These are phyloP conservation scores for Rhynchospora pubera DNA, from an alignment of 176 grass and related monocot genomes.

Conservation along the genomic window DNA sequence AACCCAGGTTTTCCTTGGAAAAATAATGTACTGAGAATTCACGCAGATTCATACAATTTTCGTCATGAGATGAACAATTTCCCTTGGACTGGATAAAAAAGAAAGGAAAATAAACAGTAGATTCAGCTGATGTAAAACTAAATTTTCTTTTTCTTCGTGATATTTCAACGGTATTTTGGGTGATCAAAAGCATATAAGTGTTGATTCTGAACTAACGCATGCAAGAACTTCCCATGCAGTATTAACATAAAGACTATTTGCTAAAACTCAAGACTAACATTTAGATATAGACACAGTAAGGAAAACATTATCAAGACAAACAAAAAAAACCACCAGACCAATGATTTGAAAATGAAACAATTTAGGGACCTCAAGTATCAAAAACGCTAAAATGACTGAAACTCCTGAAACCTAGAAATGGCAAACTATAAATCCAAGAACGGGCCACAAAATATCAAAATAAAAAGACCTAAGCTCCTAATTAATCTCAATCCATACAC, in stretches of 20 bases:
- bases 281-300: not conserved
- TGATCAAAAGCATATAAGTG: too few species aligned
- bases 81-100: not conserved
- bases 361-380: not conserved
- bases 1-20: not conserved
- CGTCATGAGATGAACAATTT: not conserved
- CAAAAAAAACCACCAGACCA: not conserved
- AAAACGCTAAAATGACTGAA: constrained; percentile 20
- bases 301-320: not conserved
- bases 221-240: not conserved
- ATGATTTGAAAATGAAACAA: constrained; percentile 9
- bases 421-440: constrained; percentile 19
- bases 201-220: not conserved
- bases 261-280: not conserved
- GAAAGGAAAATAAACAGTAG: constrained; percentile 3
- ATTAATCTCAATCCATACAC: constrained; percentile 27
- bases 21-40: not conserved
- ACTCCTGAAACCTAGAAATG: constrained; percentile 19
- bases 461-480: constrained; percentile 33
- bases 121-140: not conserved
- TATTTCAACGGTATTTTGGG: not conserved
- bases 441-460: not conserved
- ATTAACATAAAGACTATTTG: not conserved
- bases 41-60: not conserved
- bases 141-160: not conserved